Evolutionary conservation across 768 basidiomycete genomes (phyloP).

Genomic region (Mycena vulgaris): DNA sequence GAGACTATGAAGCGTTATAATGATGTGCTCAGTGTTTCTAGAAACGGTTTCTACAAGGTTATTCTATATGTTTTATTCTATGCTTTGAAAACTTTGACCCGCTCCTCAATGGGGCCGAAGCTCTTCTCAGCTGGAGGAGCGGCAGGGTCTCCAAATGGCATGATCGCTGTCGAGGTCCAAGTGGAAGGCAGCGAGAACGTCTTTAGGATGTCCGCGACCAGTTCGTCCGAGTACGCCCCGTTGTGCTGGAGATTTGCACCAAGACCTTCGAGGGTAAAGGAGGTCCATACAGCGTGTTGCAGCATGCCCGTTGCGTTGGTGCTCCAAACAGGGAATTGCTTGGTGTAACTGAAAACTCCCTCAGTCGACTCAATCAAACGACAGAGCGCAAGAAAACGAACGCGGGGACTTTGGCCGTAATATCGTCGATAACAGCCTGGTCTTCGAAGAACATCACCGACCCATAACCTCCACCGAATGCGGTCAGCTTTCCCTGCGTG

Average conservation of each 20-base stretch:
- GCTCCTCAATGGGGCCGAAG: conserved; percentile 20
- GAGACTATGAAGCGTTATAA: no score
- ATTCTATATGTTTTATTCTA: neutral
- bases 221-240: conserved; percentile 14
- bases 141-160: conserved; percentile 26
- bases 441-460: conserved; percentile 31
- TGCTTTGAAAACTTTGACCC: conserved; percentile 26
- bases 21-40: no score
- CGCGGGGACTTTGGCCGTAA: conserved; percentile 19
- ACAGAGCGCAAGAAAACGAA: neutral
- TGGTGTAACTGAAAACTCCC: neutral
- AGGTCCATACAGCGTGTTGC: conserved; percentile 19
- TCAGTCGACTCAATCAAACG: neutral
- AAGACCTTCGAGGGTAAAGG: conserved; percentile 23
- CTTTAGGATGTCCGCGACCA: conserved; percentile 17
- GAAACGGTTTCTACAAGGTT: no score
- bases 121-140: conserved; percentile 20
- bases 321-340: conserved; percentile 13
- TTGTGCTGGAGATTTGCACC: conserved; percentile 30
- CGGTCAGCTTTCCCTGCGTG: neutral
- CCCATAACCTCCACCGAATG: conserved; percentile 21
- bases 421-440: conserved; percentile 25
- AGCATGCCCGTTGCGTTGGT: conserved; percentile 7
- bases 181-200: conserved; percentile 19
- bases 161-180: conserved; percentile 27